phyloP scores from a whole-genome alignment of 2,329 filamentous ascomycete species.

The Botrytis elliptica region DNA sequence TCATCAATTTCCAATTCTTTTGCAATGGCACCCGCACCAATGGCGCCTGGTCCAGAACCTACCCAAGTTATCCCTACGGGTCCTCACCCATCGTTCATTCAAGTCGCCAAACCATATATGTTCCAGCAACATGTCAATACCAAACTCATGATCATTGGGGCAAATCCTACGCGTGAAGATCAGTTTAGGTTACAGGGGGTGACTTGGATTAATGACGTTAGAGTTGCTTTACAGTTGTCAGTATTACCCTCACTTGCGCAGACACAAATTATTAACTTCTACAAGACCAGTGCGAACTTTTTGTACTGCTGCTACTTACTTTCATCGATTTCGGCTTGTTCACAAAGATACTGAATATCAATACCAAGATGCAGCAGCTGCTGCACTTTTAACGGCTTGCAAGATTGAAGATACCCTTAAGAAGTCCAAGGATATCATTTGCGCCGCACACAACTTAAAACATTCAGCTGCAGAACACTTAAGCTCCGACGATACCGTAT shows the following conservation, averaged over 20 bases:
- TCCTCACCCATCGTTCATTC: slow-evolving; percentile 40
- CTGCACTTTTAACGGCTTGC: slow-evolving; percentile 87
- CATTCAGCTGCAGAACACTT: slow-evolving; percentile 58
- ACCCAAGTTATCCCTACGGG: slow-evolving; percentile 25
- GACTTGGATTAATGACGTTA: slow-evolving; percentile 82
- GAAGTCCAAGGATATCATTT: slow-evolving; percentile 90
- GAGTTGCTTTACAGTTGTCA: slow-evolving; percentile 75
- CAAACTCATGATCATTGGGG: slow-evolving; percentile 66
- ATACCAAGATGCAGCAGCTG: slow-evolving; percentile 81
- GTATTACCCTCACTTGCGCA: slow-evolving; percentile 38
- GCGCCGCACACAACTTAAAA: slow-evolving; percentile 84
- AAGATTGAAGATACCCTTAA: slow-evolving; percentile 98
- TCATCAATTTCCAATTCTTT: neutral
- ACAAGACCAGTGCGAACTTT: slow-evolving; percentile 82
- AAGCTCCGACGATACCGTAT: slow-evolving; percentile 78
- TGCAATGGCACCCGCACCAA: slow-evolving; percentile 19
- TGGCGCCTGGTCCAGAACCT: slow-evolving; percentile 29
- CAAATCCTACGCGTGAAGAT: slow-evolving; percentile 77
- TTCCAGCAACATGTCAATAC: slow-evolving; percentile 78
- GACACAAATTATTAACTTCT: slow-evolving; percentile 11
- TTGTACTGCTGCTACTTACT: slow-evolving; percentile 88
- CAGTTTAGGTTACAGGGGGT: slow-evolving; percentile 80
- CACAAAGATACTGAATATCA: slow-evolving; percentile 86
- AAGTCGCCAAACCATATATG: slow-evolving; percentile 64
- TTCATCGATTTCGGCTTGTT: slow-evolving; percentile 86